These are phyloP conservation scores for Carnegiea gigantea DNA, from an alignment of 179 eudicot genomes.

Conservation along the genomic window DNA sequence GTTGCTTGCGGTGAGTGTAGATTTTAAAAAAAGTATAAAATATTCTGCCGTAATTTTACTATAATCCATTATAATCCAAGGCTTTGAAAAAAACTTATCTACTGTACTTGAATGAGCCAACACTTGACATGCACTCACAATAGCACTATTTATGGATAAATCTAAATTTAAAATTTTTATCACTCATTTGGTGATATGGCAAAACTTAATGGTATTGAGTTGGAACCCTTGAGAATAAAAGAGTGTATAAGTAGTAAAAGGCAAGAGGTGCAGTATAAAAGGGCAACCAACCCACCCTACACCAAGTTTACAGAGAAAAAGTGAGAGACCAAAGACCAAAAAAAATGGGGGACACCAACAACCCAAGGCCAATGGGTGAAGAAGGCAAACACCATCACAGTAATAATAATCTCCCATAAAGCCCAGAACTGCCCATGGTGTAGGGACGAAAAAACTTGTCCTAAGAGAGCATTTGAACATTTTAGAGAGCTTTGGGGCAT, in stretches of 20 bases:
- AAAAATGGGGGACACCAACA: constrained; percentile 41
- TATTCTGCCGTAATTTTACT: too few relatives aligned
- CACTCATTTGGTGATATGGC: not conserved
- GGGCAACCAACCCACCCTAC: not conserved
- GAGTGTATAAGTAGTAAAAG: not conserved
- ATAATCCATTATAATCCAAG: too few relatives aligned
- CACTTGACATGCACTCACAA: not conserved
- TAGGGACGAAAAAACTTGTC: too few relatives aligned
- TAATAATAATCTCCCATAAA: constrained; percentile 57
- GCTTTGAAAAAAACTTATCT: too few relatives aligned
- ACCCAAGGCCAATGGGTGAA: constrained; percentile 31
- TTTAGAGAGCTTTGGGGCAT: too few relatives aligned
- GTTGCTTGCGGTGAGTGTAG: too few relatives aligned
- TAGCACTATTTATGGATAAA: not conserved
- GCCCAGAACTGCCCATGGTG: constrained; percentile 78
- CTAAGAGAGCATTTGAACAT: too few relatives aligned
- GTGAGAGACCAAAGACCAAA: constrained; percentile 9
- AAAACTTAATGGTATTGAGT: not conserved
- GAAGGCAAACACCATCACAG: constrained; percentile 16
- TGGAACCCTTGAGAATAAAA: not conserved
- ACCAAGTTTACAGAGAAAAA: constrained; percentile 4
- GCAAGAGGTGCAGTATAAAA: not conserved
- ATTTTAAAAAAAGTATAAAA: too few relatives aligned
- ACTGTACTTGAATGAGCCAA: not conserved
- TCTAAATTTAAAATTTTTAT: not conserved